phyloP scores from a whole-genome alignment of 805 yeast species.

The Crinitomyces ghanaensis region DNA sequence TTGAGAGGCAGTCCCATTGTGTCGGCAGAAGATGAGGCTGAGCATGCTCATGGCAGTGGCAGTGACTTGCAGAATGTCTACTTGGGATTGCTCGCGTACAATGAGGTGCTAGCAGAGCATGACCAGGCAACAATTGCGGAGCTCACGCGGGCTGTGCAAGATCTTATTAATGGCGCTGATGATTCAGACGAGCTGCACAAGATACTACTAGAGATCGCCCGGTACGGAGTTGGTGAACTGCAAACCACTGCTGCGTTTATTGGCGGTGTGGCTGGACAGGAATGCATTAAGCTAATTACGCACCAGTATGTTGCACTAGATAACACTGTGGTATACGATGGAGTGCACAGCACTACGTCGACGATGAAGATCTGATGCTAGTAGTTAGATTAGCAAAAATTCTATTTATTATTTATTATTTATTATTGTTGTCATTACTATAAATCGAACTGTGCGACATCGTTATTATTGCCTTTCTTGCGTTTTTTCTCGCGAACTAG shows the following conservation, averaged over 20 bases:
- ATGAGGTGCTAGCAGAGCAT: constrained; percentile 7
- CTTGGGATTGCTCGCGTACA: constrained; percentile 18
- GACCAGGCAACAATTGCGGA: not conserved
- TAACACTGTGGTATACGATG: constrained; percentile 64
- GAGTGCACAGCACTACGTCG: constrained; percentile 36
- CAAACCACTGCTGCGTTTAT: constrained; percentile 55
- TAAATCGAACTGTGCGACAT: constrained; percentile 19
- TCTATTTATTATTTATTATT: not conserved
- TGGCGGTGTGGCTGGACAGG: constrained; percentile 86
- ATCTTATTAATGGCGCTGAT: no score
- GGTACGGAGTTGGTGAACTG: constrained; percentile 32
- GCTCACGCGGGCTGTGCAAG: not conserved
- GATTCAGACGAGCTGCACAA: no score
- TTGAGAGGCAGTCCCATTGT: constrained; percentile 32
- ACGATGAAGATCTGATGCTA: no score
- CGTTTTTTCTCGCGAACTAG: constrained; percentile 55
- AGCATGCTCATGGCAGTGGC: constrained; percentile 7
- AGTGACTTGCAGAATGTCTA: constrained; percentile 15
- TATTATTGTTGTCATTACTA: no score
- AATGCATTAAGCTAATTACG: constrained; percentile 61
- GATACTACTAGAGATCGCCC: constrained; percentile 12
- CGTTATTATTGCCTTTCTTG: constrained; percentile 30
- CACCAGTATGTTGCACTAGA: constrained; percentile 72
- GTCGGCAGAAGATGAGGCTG: constrained; percentile 11
- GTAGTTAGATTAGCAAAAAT: not conserved